Evolutionary conservation across 805 yeast species (phyloP), one percentile per base, ranked within the genome.

Genomic region (Debaryomyces tyrocola): DNA sequence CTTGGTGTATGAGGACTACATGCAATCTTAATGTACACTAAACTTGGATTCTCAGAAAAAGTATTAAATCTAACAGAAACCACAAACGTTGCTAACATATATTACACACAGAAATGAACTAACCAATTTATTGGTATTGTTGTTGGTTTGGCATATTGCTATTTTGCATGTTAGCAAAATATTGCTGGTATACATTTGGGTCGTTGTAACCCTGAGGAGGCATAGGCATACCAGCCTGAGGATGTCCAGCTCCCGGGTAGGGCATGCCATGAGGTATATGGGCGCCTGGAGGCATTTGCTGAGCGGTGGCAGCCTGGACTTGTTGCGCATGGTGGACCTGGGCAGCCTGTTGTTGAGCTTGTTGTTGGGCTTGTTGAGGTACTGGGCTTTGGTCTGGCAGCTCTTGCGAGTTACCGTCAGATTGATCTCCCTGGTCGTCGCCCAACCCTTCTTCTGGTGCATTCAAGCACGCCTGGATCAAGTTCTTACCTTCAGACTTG

Each of bases 401-500:
- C 29, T 70, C 75, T 28, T 62, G 70, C 21, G 73, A 67, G 53
- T 67, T 66, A 12, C 75, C 82, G 39, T 76, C 85, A 40, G 80
- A 80, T 45, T 67, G 71, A 37, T 70, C 74, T 20, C 72, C 76
- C 49, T 81, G 87, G 40, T 84, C 90, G 41, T 82, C 87, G 31
- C 80, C 84, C 55, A 79, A 72, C 9, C 83, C 82, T 52, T 86
- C 92, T 60, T 90, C 96, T n/a, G 97, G 96, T 7, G 98, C 98
- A 67, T 92, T 90, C 62, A 92, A 76, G 66, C 99, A 94, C 11
- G 97, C 96, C 74, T 94, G 97, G 61, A 92, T 92, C 60, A 92
- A 80, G 69, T 91, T 91, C 69, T 94, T 91, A 56, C 99, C 99
- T 73, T 94, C 99, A 43, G 95, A 86, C 70, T 92, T 91, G 36